A percentile compares a stretch with the other conserved stretches of the same genome.
Conservation (phyloP, 2,329 filamentous ascomycete genomes). For the Thielaviopsis populi region DNA sequence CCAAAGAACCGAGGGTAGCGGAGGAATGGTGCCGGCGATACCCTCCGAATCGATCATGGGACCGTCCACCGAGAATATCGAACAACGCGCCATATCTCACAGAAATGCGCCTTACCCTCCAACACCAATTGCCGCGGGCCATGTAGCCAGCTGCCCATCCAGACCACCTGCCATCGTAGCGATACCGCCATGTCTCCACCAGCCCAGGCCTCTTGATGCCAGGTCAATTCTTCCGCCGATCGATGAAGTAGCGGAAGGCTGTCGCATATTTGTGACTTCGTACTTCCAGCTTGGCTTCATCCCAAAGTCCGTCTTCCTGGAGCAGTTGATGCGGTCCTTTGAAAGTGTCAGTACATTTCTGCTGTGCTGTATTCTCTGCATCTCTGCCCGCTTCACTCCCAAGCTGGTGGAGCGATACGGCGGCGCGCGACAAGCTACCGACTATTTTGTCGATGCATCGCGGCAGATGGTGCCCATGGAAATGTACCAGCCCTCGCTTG, state of each 20-base stretch:
- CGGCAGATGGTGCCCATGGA: slow-evolving; percentile 20
- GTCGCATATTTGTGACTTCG: slow-evolving; percentile 21
- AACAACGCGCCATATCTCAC: neutral
- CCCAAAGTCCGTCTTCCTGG: slow-evolving; percentile 23
- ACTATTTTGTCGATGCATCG: slow-evolving; percentile 21
- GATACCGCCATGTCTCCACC: neutral
- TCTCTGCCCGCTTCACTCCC: slow-evolving; percentile 24
- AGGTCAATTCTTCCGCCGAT: slow-evolving; percentile 18
- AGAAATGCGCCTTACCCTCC: neutral
- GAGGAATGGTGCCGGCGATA: neutral
- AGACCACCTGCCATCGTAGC: neutral
- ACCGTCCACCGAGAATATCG: neutral
- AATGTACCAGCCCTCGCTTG: slow-evolving; percentile 23
- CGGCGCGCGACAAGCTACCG: slow-evolving; percentile 20
- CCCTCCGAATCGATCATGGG: neutral
- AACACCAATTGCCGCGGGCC: neutral
- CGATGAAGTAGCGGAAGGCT: slow-evolving; percentile 22
- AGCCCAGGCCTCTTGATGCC: neutral
- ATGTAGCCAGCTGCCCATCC: neutral
- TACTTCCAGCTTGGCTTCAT: slow-evolving; percentile 25
- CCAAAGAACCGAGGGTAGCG: neutral
- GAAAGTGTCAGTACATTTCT: slow-evolving; percentile 22
- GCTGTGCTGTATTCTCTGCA: slow-evolving; percentile 22
- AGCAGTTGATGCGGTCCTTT: slow-evolving; percentile 19
- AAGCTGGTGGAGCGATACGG: slow-evolving; percentile 20